Conservation (phyloP, 805 yeast genomes). For the Candida railenensis region DNA sequence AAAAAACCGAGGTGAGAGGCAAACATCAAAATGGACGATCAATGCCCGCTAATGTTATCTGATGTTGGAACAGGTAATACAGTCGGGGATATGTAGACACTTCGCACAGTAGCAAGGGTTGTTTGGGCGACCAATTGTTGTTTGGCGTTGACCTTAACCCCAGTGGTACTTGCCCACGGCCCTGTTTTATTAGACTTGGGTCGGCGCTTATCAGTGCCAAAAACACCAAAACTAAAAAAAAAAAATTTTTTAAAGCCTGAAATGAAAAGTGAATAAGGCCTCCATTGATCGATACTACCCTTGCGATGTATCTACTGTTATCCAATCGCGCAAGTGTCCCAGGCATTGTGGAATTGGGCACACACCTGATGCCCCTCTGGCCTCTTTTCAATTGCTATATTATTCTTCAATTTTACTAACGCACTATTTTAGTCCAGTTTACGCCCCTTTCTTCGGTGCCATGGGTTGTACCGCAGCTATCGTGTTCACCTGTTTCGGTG, state of each 20-base stretch:
- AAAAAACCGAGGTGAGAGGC: not conserved
- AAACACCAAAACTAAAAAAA: not conserved
- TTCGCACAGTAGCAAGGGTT: not conserved
- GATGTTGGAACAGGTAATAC: too few relatives aligned
- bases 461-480: conserved; percentile 99
- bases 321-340: not conserved
- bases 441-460: conserved; percentile 97
- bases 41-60: too few relatives aligned
- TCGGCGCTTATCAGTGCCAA: not conserved
- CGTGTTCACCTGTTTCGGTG: conserved; percentile 98
- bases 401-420: conserved; percentile 15
- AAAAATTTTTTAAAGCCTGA: too few relatives aligned
- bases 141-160: not conserved
- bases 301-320: not conserved
- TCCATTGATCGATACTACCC: not conserved
- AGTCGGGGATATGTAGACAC: too few relatives aligned
- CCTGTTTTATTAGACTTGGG: not conserved
- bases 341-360: too few relatives aligned
- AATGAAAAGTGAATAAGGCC: too few relatives aligned
- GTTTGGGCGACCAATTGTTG: not conserved
- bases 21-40: too few relatives aligned
- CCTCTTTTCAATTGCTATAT: not conserved
- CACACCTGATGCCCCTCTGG: too few relatives aligned
- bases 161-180: not conserved
- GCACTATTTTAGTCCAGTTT: conserved; percentile 55